Base-by-base conservation (phyloP, 73 alveolate genomes). In the Urostyla sp. region DNA sequence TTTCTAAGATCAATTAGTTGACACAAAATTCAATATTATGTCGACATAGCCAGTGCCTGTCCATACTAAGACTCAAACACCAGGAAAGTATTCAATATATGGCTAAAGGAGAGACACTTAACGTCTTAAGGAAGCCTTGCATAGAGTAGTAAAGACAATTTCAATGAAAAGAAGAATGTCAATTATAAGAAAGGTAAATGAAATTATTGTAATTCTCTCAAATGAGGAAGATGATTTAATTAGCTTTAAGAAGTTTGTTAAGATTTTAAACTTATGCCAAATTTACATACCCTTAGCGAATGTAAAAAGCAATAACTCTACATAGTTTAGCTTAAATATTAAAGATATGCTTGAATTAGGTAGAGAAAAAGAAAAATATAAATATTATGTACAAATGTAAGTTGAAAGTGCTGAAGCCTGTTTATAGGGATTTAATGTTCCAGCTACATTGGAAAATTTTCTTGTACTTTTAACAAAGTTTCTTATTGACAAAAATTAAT, bases 21-120 rank as follows among this genome's bases (percentile, higher is more conserved):
- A 45, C 26, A 69, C 55, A 3, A n/a, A 69, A 13, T 69, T 49
- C 35, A 69, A 69, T 27, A 27, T 45, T 11, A 20, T 49, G 8
- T 69, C 83, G 4, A 45, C 67, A 5, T 49, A 69, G 56, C 83
- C 56, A 4, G 83, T 69, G 10, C 83, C 83, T 6, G 72, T 69
- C 10, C 83, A 69, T 30, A 48, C 83, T 20, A 69, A 69, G 32
- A 1, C 37, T 5, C n/a, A 30, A 24, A 21, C 83, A 0, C 69
- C 83, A 21, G 72, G 83, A 20, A 2, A 16, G n/a, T n/a, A 15
- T 4, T 20, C 10, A 49, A 18, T 27, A 13, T 26, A 11, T 7
- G 67, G 7, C 7, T 48, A n/a, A 37, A 45, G 49, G 54, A 44
- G 45, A 31, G 83, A 69, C 37, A 45, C 52, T 27, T 4, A 50